Percentiles rank a stretch among this genome's conserved stretches.
phyloP scores from a whole-genome alignment of 1,284 basidiomycete genomes.

The Austroboletus niveus region DNA sequence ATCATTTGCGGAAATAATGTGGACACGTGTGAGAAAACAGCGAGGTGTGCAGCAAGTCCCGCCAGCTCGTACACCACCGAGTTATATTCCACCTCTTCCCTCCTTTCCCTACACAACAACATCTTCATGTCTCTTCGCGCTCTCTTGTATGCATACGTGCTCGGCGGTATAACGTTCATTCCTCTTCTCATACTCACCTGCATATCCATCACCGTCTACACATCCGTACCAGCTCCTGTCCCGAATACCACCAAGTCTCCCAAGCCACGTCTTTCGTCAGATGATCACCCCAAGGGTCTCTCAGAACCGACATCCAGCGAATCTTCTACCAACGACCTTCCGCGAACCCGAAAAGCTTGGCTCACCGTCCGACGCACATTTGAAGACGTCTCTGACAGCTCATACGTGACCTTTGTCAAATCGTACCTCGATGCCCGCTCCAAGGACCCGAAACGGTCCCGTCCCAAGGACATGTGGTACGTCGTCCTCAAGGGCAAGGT shows the following conservation, averaged over 20 bases:
- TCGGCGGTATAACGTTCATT: constrained; percentile 86
- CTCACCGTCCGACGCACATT: constrained; percentile 83
- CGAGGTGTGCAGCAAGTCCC: too few relatives aligned
- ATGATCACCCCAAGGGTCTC: constrained; percentile 28
- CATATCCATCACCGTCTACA: constrained; percentile 67
- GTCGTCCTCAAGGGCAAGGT: constrained; percentile 86
- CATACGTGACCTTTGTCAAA: constrained; percentile 67
- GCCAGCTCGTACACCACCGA: neutral
- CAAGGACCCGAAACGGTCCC: constrained; percentile 73
- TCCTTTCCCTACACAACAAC: too few relatives aligned
- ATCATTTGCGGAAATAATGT: too few relatives aligned
- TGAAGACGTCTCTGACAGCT: constrained; percentile 60
- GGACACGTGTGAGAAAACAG: too few relatives aligned
- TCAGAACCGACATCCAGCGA: constrained; percentile 24
- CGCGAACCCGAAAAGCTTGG: constrained; percentile 77
- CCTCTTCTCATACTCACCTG: constrained; percentile 63
- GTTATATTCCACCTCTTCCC: too few relatives aligned
- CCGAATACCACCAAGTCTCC: constrained; percentile 44
- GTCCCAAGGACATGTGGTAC: constrained; percentile 88
- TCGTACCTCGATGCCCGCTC: constrained; percentile 74
- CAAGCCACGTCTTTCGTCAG: constrained; percentile 34
- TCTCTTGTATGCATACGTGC: constrained; percentile 76
- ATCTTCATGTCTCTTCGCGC: constrained; percentile 58
- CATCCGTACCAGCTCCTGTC: constrained; percentile 73
- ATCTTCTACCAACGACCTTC: constrained; percentile 46